Evolutionary conservation across 176 grass and related monocot genomes (phyloP).

Genomic region (Aegilops sharonensis): DNA sequence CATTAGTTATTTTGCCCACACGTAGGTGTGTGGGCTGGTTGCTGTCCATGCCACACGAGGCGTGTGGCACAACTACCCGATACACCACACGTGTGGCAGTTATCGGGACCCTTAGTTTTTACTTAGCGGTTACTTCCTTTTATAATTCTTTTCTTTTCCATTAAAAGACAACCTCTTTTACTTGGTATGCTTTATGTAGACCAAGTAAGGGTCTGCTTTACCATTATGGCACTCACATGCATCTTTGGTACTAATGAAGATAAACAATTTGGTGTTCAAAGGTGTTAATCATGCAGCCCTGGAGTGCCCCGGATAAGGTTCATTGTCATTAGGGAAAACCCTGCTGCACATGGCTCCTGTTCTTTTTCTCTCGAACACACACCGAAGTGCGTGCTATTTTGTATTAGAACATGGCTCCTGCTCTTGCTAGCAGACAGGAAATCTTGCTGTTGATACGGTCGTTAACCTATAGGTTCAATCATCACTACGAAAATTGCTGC

Average conservation of each 20-base stretch:
- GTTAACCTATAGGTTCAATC: slow-evolving; percentile 45
- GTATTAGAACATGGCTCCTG: slow-evolving; percentile 6
- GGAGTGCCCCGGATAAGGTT: slow-evolving; percentile 48
- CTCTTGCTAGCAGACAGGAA: slow-evolving; percentile 52
- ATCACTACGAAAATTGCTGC: slow-evolving; percentile 30
- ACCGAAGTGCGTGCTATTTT: not conserved
- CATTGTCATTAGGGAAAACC: slow-evolving; percentile 33
- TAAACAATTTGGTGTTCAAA: slow-evolving; percentile 44
- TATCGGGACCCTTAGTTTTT: slow-evolving; percentile 19
- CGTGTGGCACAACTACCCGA: too few relatives aligned
- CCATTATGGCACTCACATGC: slow-evolving; percentile 54
- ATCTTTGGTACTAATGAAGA: slow-evolving; percentile 29
- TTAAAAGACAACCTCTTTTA: slow-evolving; percentile 25
- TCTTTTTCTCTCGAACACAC: not conserved
- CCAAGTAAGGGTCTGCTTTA: slow-evolving; percentile 35
- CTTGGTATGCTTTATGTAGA: slow-evolving; percentile 46
- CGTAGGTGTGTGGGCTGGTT: too few relatives aligned
- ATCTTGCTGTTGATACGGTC: slow-evolving; percentile 57
- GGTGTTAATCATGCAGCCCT: slow-evolving; percentile 48
- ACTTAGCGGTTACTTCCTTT: slow-evolving; percentile 36
- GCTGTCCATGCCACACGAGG: too few relatives aligned
- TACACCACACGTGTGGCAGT: too few relatives aligned
- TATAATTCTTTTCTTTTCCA: slow-evolving; percentile 34
- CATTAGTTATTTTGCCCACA: too few relatives aligned
- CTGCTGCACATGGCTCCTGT: slow-evolving; percentile 57